Percentiles rank a stretch among this genome's conserved stretches.
Conservation (phyloP, 1,284 basidiomycete genomes). For the Leucoagaricus sp. region DNA sequence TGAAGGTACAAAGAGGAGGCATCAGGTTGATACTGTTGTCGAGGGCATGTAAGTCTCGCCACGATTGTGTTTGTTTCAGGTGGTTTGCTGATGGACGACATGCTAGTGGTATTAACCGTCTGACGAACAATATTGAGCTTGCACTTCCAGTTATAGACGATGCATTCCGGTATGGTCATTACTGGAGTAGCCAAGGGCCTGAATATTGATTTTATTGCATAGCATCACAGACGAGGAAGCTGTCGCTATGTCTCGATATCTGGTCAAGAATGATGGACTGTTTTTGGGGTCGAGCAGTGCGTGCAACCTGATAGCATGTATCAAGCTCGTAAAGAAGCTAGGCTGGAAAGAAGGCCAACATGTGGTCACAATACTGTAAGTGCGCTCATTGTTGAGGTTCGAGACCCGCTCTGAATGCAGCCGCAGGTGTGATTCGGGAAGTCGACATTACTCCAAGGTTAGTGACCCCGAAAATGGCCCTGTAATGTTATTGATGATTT, state of each 20-base stretch:
- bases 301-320: conserved; percentile 91
- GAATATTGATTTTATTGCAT: conserved; percentile 8
- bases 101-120: conserved; percentile 86
- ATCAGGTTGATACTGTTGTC: conserved; percentile 93
- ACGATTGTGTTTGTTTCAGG: background rate
- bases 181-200: background rate
- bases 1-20: conserved; percentile 92
- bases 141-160: conserved; percentile 84
- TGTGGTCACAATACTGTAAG: conserved; percentile 85
- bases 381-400: background rate
- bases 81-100: no score
- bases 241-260: conserved; percentile 88
- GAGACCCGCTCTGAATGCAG: background rate
- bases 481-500: background rate
- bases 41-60: conserved; percentile 71
- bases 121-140: conserved; percentile 85
- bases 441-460: conserved; percentile 87
- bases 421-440: conserved; percentile 80
- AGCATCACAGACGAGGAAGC: conserved; percentile 91
- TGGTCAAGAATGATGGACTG: conserved; percentile 88
- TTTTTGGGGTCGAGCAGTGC: conserved; percentile 97
- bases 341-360: conserved; percentile 65
- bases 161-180: conserved; percentile 69
- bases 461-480: conserved; percentile 23
- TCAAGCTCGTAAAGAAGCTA: conserved; percentile 75